Conservation (phyloP, 139 green algal species). For the Diplosphaera chodatii region DNA sequence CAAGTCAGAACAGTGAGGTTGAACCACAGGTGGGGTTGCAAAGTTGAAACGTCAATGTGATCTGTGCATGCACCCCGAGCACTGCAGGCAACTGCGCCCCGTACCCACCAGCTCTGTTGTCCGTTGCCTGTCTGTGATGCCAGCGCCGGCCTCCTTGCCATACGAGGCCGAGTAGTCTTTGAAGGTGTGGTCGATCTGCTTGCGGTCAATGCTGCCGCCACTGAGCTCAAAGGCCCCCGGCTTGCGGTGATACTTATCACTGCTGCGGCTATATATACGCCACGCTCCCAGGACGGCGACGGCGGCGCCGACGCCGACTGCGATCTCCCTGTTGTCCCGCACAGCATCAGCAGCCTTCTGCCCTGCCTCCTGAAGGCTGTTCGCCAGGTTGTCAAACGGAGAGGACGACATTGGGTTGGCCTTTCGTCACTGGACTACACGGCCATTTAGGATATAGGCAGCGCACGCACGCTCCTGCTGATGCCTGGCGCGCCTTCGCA, state of each 20-base stretch:
- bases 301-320: slow-evolving; percentile 11
- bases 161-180: slow-evolving; percentile 51
- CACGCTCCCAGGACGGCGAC: slow-evolving; percentile 8
- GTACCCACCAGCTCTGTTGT: slow-evolving; percentile 49
- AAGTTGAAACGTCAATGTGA: background rate
- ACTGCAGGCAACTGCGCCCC: too few species aligned
- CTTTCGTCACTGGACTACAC: too few species aligned
- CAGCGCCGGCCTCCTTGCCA: slow-evolving; percentile 26
- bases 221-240: slow-evolving; percentile 58
- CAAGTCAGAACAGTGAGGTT: too few species aligned
- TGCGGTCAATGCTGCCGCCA: slow-evolving; percentile 52
- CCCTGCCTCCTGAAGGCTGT: slow-evolving; percentile 41
- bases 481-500: too few species aligned
- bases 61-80: too few species aligned
- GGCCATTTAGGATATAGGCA: too few species aligned
- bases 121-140: slow-evolving; percentile 20
- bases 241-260: slow-evolving; percentile 31
- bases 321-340: slow-evolving; percentile 28
- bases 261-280: background rate
- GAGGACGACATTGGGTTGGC: too few species aligned
- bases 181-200: slow-evolving; percentile 57
- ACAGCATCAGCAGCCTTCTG: slow-evolving; percentile 38
- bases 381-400: slow-evolving; percentile 2
- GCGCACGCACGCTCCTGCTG: too few species aligned
- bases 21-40: too few species aligned